Conservation (phyloP, 1,139 yeast species). For the Yamadazyma buinensis region DNA sequence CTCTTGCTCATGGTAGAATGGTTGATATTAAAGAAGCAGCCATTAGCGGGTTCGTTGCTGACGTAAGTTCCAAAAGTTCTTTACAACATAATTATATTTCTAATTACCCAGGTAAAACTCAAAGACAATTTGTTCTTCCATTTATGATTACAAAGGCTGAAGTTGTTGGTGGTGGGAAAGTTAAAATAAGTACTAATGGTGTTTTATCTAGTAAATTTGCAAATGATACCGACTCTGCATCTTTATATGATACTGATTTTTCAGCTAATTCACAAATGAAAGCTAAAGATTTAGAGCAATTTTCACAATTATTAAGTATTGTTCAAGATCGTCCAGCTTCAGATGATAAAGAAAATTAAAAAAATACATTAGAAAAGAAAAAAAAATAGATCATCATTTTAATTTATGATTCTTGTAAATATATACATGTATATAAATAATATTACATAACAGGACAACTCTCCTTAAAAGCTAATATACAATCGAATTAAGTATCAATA, state of each 20-base stretch:
- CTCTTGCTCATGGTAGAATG: slow-evolving; percentile 69
- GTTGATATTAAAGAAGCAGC: slow-evolving; percentile 56
- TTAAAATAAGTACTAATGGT: slow-evolving; percentile 35
- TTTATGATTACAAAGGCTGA: slow-evolving; percentile 41
- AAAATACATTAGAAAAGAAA: no score
- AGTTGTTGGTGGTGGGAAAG: slow-evolving; percentile 32
- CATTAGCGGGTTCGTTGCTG: slow-evolving; percentile 70
- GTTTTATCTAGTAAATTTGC: slow-evolving; percentile 1
- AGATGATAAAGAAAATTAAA: not conserved
- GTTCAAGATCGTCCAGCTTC: slow-evolving; percentile 8
- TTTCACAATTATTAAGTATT: slow-evolving; percentile 14
- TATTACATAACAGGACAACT: no score
- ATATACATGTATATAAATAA: no score
- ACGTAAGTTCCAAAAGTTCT: slow-evolving; percentile 34
- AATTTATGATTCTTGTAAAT: no score
- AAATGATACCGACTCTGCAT: slow-evolving; percentile 13
- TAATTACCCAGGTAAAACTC: slow-evolving; percentile 41
- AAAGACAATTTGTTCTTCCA: slow-evolving; percentile 44
- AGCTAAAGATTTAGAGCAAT: slow-evolving; percentile 24
- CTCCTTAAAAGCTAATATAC: not conserved
- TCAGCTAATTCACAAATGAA: slow-evolving; percentile 34
- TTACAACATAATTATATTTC: slow-evolving; percentile 41
- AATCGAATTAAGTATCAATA: no score
- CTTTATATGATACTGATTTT: slow-evolving; percentile 25
- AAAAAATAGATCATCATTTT: no score